Conservation (phyloP, 192 early-diverging fungal genomes). For the Linderina pennispora region DNA sequence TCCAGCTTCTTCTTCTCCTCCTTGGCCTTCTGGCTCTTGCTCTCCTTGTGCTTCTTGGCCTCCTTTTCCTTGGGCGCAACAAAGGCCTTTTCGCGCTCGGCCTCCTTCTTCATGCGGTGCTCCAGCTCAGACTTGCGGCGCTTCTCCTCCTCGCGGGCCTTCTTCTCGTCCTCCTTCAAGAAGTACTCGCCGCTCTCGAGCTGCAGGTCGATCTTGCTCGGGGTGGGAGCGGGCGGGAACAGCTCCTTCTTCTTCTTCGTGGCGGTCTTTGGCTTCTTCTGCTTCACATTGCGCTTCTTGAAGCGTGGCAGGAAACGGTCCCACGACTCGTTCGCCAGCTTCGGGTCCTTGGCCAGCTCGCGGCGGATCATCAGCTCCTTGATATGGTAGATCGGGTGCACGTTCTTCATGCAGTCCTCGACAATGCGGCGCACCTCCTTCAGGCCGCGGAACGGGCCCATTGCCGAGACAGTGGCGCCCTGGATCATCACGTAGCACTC, state of each 20-base stretch:
- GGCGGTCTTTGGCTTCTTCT: slow-evolving; percentile 54
- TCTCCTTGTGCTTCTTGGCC: neutral
- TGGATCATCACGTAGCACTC: slow-evolving; percentile 97
- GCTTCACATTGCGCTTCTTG: slow-evolving; percentile 79
- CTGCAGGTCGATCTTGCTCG: slow-evolving; percentile 86
- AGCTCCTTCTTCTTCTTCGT: slow-evolving; percentile 83
- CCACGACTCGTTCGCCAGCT: slow-evolving; percentile 90
- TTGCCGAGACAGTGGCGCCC: slow-evolving; percentile 91
- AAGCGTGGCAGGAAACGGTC: slow-evolving; percentile 96
- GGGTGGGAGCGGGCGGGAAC: slow-evolving; percentile 83
- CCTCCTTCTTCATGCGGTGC: slow-evolving; percentile 58
- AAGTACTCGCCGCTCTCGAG: slow-evolving; percentile 98
- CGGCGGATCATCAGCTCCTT: slow-evolving; percentile 98
- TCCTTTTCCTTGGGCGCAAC: slow-evolving; percentile 66
- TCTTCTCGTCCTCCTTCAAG: slow-evolving; percentile 65
- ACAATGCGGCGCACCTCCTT: slow-evolving; percentile 87
- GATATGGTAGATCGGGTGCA: slow-evolving; percentile 99
- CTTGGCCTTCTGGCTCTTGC: neutral
- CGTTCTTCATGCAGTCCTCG: slow-evolving; percentile 96
- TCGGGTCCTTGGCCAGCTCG: slow-evolving; percentile 94
- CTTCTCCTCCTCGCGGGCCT: slow-evolving; percentile 57
- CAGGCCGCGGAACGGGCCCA: slow-evolving; percentile 88
- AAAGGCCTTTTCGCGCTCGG: slow-evolving; percentile 74
- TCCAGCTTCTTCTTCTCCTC: slow-evolving; percentile 37
- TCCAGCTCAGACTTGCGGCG: slow-evolving; percentile 59